Conservation (phyloP, 306 rosid species). For the Fragaria ananassa region DNA sequence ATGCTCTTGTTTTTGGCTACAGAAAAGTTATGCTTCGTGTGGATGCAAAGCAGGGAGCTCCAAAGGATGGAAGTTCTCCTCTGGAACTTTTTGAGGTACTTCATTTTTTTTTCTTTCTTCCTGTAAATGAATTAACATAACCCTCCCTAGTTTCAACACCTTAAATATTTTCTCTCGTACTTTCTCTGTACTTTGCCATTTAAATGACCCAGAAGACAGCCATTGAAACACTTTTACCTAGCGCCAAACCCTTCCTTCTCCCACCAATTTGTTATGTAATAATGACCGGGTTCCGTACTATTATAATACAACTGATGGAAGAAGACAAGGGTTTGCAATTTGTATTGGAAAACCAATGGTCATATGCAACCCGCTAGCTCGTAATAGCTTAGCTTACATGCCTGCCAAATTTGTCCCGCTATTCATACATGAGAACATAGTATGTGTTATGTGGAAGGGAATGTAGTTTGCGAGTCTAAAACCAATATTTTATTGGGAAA, state of each 20-base stretch:
- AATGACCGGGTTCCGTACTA: not conserved
- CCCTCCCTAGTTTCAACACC: not conserved
- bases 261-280: not conserved
- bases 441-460: not conserved
- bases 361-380: not conserved
- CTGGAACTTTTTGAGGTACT: constrained; percentile 88
- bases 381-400: not conserved
- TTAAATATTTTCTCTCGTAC: not conserved
- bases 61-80: constrained; percentile 83
- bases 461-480: not conserved
- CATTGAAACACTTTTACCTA: not conserved
- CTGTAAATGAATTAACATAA: not conserved
- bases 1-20: constrained; percentile 32
- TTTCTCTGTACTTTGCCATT: not conserved
- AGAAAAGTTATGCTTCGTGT: constrained; percentile 93
- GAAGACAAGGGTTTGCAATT: not conserved
- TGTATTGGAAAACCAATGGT: not conserved
- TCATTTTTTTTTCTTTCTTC: not conserved
- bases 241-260: not conserved
- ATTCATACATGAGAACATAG: not conserved
- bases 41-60: constrained; percentile 94
- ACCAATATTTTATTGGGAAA: not conserved
- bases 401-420: not conserved
- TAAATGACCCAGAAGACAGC: not conserved
- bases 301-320: not conserved